phyloP scores from a whole-genome alignment of 2,329 filamentous ascomycete species.

The Emmonsia crescens region DNA sequence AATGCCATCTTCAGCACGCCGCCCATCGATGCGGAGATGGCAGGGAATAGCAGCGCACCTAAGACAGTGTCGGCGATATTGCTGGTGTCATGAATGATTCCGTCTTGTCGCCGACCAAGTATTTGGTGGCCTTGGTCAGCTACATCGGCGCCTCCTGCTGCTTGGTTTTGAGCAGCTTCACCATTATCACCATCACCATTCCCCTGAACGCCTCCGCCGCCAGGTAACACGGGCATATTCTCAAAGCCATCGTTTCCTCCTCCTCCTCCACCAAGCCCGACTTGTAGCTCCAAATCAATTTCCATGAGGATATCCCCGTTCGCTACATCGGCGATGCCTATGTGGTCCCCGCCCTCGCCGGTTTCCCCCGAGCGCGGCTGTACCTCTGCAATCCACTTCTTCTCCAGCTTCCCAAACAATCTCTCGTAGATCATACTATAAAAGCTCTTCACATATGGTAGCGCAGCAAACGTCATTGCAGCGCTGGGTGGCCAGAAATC shows the following conservation, averaged over 20 bases:
- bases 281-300: conserved; percentile 41
- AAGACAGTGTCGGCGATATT: conserved; percentile 50
- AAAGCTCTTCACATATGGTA: conserved; percentile 54
- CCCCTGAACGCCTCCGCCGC: conserved; percentile 1
- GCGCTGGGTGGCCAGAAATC: conserved; percentile 57
- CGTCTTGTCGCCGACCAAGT: conserved; percentile 33
- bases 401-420: conserved; percentile 47
- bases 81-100: conserved; percentile 43
- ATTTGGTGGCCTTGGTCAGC: conserved; percentile 14
- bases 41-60: conserved; percentile 68
- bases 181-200: background rate
- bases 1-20: conserved; percentile 59
- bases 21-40: conserved; percentile 67
- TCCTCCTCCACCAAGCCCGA: conserved; percentile 37
- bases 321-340: conserved; percentile 22
- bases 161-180: conserved; percentile 1
- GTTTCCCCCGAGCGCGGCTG: conserved; percentile 43
- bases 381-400: conserved; percentile 52
- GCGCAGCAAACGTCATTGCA: conserved; percentile 52
- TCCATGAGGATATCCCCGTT: conserved; percentile 39
- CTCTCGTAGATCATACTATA: conserved; percentile 55
- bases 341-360: conserved; percentile 23
- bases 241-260: conserved; percentile 28
- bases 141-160: background rate
- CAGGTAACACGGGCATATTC: background rate